Conservation (phyloP, 177 flowering plant genomes). For the Vitis hybrid region DNA sequence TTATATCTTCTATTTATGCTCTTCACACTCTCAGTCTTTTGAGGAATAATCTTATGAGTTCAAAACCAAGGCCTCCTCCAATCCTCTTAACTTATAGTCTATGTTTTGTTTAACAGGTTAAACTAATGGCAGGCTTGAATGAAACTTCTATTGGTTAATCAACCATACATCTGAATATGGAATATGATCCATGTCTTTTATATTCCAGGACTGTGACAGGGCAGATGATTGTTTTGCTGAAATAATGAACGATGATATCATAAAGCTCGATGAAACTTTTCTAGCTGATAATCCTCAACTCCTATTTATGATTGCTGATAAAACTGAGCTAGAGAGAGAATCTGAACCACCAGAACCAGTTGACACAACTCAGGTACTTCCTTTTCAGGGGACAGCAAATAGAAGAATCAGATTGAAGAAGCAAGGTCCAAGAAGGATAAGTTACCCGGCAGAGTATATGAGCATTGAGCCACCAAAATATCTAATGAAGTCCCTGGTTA, state of each 20-base stretch:
- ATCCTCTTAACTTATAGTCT: neutral
- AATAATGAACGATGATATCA: constrained; percentile 75
- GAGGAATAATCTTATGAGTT: too few relatives aligned
- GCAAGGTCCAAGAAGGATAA: neutral
- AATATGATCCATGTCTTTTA: neutral
- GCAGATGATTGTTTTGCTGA: constrained; percentile 68
- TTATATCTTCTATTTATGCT: too few relatives aligned
- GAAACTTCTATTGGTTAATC: neutral
- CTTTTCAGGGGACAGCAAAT: constrained; percentile 50
- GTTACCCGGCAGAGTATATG: neutral
- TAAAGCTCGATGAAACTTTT: constrained; percentile 55
- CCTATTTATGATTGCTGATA: constrained; percentile 1
- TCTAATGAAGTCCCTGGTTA: neutral
- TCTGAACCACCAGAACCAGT: constrained; percentile 14
- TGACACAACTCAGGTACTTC: neutral
- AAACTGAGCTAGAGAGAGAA: constrained; percentile 6
- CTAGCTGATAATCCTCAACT: constrained; percentile 1
- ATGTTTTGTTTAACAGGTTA: neutral
- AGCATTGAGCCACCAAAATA: constrained; percentile 6
- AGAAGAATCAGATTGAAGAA: constrained; percentile 47
- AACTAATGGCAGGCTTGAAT: neutral
- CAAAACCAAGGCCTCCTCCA: too few relatives aligned
- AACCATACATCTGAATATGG: neutral
- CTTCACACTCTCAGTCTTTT: too few relatives aligned
- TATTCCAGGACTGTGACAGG: constrained; percentile 32